Conservation (phyloP, 352 stramenopile genomes). For the Globisporangium irregulare region DNA sequence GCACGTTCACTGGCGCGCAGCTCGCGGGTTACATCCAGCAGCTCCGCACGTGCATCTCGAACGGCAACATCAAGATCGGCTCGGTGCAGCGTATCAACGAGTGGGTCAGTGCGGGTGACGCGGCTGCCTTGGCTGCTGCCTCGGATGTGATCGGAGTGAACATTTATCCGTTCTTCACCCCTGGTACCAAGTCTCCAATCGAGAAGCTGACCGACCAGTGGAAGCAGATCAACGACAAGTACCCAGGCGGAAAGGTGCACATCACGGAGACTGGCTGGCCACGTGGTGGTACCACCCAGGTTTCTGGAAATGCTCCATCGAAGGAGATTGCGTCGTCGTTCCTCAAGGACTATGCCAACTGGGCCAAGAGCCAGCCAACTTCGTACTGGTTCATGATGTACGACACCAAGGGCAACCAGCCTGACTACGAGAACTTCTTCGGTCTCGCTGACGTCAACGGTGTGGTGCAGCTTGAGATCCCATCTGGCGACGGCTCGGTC, state of each 20-base stretch:
- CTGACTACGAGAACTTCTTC: conserved; percentile 43
- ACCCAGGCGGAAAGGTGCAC: conserved; percentile 28
- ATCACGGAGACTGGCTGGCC: conserved; percentile 48
- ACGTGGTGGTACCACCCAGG: conserved; percentile 18
- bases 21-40: conserved; percentile 51
- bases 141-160: conserved; percentile 43
- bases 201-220: conserved; percentile 37
- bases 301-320: conserved; percentile 24
- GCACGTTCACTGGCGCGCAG: conserved; percentile 30
- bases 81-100: conserved; percentile 46
- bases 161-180: conserved; percentile 52
- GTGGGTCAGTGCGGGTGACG: conserved; percentile 30
- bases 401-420: conserved; percentile 30
- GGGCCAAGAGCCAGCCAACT: conserved; percentile 22
- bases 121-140: conserved; percentile 24
- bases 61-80: conserved; percentile 42
- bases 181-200: conserved; percentile 25
- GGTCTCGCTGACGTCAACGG: conserved; percentile 29
- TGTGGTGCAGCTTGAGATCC: conserved; percentile 27
- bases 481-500: conserved; percentile 16
- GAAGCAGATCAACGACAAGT: conserved; percentile 31
- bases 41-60: conserved; percentile 48
- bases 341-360: conserved; percentile 31
- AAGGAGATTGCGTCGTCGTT: conserved; percentile 26
- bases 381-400: conserved; percentile 52